Conservation (phyloP, 2,329 filamentous ascomycete genomes). For the Daldinia sp. region DNA sequence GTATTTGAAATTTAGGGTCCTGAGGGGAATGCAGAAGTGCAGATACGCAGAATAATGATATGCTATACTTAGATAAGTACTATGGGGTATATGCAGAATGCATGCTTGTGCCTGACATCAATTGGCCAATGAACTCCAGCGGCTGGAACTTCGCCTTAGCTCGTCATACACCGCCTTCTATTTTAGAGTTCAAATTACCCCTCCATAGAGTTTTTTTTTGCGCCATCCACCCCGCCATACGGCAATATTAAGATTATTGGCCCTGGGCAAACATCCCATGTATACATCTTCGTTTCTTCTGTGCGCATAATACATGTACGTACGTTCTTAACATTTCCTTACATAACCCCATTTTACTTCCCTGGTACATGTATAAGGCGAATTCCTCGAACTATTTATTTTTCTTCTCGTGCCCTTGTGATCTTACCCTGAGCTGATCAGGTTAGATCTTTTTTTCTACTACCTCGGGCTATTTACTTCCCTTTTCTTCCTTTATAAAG, state of each 20-base stretch:
- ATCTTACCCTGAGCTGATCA: slow-evolving; percentile 15
- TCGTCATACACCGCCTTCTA: slow-evolving; percentile 17
- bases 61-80: slow-evolving; percentile 1
- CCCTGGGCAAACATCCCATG: not conserved
- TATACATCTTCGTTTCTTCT: not conserved
- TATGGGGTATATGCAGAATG: not conserved
- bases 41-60: not conserved
- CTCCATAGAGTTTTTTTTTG: slow-evolving; percentile 25
- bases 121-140: slow-evolving; percentile 17
- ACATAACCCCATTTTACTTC: no score
- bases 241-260: slow-evolving; percentile 28
- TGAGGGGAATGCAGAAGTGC: no score
- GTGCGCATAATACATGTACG: not conserved
- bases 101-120: not conserved
- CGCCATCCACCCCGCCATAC: slow-evolving; percentile 20
- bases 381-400: slow-evolving; percentile 15
- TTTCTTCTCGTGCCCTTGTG: slow-evolving; percentile 23
- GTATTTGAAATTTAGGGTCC: not conserved
- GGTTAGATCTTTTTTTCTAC: slow-evolving; percentile 12
- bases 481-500: slow-evolving; percentile 18
- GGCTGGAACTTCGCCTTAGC: not conserved
- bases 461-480: slow-evolving; percentile 13
- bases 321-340: no score
- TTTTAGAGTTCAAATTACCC: slow-evolving; percentile 19
- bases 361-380: no score